These are phyloP conservation scores for Fusarium oxysporum DNA, from an alignment of 2,329 filamentous ascomycete genomes.

Conservation along the genomic window DNA sequence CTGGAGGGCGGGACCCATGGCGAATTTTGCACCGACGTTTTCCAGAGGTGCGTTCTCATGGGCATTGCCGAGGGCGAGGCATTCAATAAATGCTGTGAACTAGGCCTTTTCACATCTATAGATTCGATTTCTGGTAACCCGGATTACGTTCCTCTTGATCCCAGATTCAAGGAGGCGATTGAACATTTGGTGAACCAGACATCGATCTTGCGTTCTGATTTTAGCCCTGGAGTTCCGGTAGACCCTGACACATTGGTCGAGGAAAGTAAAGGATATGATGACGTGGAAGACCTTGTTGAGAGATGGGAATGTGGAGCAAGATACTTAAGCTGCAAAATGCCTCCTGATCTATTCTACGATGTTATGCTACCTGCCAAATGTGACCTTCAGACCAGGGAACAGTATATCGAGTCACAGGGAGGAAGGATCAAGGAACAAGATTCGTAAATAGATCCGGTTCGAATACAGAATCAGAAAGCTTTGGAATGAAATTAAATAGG, in stretches of 20 bases:
- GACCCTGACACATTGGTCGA: background rate
- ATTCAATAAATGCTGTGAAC: background rate
- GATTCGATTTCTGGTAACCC: too few relatives aligned
- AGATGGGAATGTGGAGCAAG: fast-evolving
- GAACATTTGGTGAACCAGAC: background rate
- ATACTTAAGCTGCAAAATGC: fast-evolving
- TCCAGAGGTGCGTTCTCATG: background rate
- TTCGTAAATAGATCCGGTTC: too few relatives aligned
- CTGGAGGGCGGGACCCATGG: too few relatives aligned
- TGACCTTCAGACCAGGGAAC: background rate
- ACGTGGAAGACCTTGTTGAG: fast-evolving
- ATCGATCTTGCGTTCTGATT: background rate
- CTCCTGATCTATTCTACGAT: background rate
- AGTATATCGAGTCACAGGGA: background rate
- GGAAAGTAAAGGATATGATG: background rate
- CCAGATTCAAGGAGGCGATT: background rate
- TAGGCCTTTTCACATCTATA: background rate
- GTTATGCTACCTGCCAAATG: background rate
- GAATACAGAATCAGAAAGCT: too few relatives aligned
- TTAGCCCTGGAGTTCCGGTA: background rate
- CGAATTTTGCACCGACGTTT: too few relatives aligned
- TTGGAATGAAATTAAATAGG: too few relatives aligned
- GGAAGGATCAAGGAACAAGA: background rate
- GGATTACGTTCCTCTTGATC: too few relatives aligned
- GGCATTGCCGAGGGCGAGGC: fast-evolving